These are phyloP conservation scores for Zygosaccharomyces lentus DNA, from an alignment of 805 yeast genomes.

Conservation along the genomic window DNA sequence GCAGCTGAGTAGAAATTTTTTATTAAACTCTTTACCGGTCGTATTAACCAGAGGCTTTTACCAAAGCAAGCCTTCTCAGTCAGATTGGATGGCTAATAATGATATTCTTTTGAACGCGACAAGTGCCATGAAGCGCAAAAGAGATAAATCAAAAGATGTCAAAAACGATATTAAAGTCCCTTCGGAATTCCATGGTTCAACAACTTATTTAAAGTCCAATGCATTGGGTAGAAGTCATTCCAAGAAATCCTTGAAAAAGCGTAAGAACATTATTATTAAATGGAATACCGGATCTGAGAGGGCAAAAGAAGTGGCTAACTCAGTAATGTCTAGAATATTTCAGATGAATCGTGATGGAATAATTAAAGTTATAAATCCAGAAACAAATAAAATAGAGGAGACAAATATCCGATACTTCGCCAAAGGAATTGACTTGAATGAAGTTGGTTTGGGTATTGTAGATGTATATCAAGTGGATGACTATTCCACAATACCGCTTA, in stretches of 20 bases:
- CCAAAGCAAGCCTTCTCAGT: not conserved
- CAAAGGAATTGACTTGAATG: conserved; percentile 26
- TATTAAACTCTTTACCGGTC: not conserved
- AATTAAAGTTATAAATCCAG: conserved; percentile 23
- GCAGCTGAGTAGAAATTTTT: not conserved
- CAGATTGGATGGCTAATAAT: conserved; percentile 16
- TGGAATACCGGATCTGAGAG: conserved; percentile 33
- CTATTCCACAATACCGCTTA: conserved; percentile 22
- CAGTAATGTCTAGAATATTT: conserved; percentile 19
- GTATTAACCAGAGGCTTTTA: conserved; percentile 3
- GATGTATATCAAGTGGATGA: conserved; percentile 21
- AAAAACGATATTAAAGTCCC: not conserved
- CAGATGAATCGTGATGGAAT: conserved; percentile 24
- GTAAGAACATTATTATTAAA: conserved; percentile 15
- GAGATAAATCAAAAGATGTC: conserved; percentile 1
- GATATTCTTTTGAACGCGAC: conserved; percentile 19
- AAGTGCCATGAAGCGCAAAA: conserved; percentile 12
- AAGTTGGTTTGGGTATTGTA: conserved; percentile 25
- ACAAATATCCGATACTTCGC: conserved; percentile 25
- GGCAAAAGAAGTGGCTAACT: conserved; percentile 30
- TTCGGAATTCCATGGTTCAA: not conserved
- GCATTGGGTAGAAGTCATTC: conserved; percentile 1
- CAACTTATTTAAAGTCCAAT: not conserved
- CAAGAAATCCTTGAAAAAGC: not conserved
- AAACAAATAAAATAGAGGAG: conserved; percentile 19